Conservation (phyloP, 192 early-diverging fungal species). For the Powellomyces hirtus region DNA sequence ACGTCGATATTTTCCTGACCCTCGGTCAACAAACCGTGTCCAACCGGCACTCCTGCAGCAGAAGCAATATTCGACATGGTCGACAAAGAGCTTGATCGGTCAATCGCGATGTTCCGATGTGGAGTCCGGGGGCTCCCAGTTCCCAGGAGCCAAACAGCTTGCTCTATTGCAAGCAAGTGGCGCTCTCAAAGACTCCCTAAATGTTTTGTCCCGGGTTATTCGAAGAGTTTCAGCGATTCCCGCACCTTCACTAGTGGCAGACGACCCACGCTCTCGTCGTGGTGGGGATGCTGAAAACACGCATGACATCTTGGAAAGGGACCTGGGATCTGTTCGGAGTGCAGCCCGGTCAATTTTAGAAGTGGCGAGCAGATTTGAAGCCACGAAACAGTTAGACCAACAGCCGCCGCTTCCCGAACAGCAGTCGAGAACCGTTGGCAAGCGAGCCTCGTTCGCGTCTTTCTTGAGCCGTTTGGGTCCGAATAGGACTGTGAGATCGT, state of each 20-base stretch:
- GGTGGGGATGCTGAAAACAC: background rate
- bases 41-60: background rate
- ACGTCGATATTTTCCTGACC: background rate
- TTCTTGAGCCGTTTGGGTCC: background rate
- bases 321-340: background rate
- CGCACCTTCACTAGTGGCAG: background rate
- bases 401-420: background rate
- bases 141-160: conserved; percentile 26
- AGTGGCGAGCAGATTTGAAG: conserved; percentile 13
- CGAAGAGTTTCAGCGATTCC: background rate
- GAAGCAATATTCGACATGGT: background rate
- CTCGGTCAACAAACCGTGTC: background rate
- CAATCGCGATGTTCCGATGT: background rate
- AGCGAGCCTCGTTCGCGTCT: conserved; percentile 16
- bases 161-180: conserved; percentile 20
- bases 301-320: conserved; percentile 1
- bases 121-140: background rate
- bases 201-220: conserved; percentile 4
- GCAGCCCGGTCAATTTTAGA: conserved; percentile 3
- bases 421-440: background rate
- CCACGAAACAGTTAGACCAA: background rate
- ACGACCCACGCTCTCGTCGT: background rate
- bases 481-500: background rate
- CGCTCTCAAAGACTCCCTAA: conserved; percentile 20
- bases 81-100: background rate